Evolutionary conservation across 2,329 filamentous ascomycete species (phyloP), one percentile per base, ranked within the genome.

Genomic region (Zasmidium citrigriseum): DNA sequence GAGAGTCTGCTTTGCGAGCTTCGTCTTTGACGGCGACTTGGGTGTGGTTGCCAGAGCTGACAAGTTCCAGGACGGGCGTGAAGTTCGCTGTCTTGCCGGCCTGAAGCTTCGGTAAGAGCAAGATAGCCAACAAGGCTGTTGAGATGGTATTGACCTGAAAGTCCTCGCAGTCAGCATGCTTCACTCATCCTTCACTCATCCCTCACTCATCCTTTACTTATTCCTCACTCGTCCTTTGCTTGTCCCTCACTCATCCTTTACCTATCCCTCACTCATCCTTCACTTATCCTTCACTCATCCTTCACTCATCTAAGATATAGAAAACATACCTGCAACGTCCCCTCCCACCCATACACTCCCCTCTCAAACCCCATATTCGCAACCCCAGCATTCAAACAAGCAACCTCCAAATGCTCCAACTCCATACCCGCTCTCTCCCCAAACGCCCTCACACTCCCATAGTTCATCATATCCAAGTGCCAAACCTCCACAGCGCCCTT

Each of bases 71-170:
- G 1, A 66, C 57, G 16, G 62, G 62, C 12, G 56, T 63, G 49
- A 52, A 62, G 1, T 38, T 47, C 4, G 34, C 21, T 4, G 25
- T 58, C 20, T 53, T 58, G 49, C 54, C 52, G 11, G 49, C 52
- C 23, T 47, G 34, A 21, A 77, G 61, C 46, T 73, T 72, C 2
- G 75, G 75, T 22, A 77, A 70, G 11, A 88, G 73, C 1, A 85
- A 68, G 2, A 86, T 61, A 0, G 76, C 82, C 5, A 88, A 71
- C 1, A 86, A 73, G 5, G 78, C 75, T 1, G 83, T 87, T 2
- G 83, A 83, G 1, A 87, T 71, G 1, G 80, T 76, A 65, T 87
- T 86, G 62, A 86, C 80, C 27, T 34, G 27, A 7, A 7, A 7
- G 14, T 34, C 14, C 27, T 14, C 7, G 14, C 27, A 14, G 7